Evolutionary conservation across 129 eudicot species (phyloP).

Genomic region (Smallanthus sonchifolius): DNA sequence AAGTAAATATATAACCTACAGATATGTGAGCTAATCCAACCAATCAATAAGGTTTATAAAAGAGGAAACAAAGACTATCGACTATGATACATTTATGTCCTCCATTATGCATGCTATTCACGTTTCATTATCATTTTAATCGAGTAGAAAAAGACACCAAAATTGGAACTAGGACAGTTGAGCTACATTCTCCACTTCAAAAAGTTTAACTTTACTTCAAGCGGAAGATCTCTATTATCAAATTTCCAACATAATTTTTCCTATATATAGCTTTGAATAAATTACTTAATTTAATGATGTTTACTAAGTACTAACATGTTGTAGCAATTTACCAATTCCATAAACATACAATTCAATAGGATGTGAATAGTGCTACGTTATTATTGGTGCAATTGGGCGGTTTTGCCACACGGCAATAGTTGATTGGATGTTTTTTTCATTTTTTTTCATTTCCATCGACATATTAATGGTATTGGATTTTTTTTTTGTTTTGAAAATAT

Average conservation of each 20-base stretch:
- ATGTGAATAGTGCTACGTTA: too few relatives aligned
- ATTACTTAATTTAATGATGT: background rate
- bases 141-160: slow-evolving; percentile 17
- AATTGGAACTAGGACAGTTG: slow-evolving; percentile 23
- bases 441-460: too few relatives aligned
- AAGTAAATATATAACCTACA: too few relatives aligned
- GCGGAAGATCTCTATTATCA: slow-evolving; percentile 4
- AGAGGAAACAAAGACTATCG: slow-evolving; percentile 3
- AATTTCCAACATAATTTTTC: background rate
- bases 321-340: too few relatives aligned
- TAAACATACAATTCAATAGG: too few relatives aligned
- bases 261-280: background rate
- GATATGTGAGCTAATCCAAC: too few relatives aligned
- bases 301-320: too few relatives aligned
- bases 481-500: too few relatives aligned
- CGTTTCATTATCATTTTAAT: slow-evolving; percentile 26
- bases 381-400: too few relatives aligned
- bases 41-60: slow-evolving; percentile 12
- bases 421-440: too few relatives aligned
- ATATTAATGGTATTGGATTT: too few relatives aligned
- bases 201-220: slow-evolving; percentile 22
- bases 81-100: slow-evolving; percentile 10
- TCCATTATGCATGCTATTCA: slow-evolving; percentile 18
- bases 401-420: too few relatives aligned
- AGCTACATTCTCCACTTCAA: slow-evolving; percentile 31